These are phyloP conservation scores for Leptomonas pyrrhocoris DNA, from an alignment of 208 protist genomes.

Conservation along the genomic window DNA sequence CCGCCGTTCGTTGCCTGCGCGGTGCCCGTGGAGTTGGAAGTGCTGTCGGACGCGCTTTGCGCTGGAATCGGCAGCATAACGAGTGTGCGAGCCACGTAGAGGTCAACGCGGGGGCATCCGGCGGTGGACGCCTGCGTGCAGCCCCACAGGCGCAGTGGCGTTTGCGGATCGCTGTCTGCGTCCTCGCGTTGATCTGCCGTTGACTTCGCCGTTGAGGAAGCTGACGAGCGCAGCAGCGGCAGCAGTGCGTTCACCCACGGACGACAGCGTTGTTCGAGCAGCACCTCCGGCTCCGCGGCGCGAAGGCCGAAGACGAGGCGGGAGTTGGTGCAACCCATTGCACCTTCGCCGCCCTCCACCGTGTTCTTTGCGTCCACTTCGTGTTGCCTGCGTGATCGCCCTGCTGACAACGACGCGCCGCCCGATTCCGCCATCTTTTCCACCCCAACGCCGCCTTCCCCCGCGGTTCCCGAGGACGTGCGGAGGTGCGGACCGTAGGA, in stretches of 20 bases:
- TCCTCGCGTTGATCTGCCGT: not conserved
- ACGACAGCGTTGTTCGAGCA: conserved; percentile 2
- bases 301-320: conserved; percentile 20
- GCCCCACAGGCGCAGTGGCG: conserved; percentile 20
- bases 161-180: not conserved
- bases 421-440: not conserved
- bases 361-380: no score
- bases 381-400: no score
- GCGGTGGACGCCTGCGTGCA: conserved; percentile 12
- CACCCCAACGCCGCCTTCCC: not conserved
- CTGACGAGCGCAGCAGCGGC: not conserved
- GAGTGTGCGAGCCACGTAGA: conserved; percentile 30
- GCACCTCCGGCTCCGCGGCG: conserved; percentile 3
- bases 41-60: conserved; percentile 14
- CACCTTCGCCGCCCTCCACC: not conserved
- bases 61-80: conserved; percentile 35
- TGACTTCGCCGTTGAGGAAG: not conserved
- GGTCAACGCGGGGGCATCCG: conserved; percentile 23
- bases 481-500: conserved; percentile 16
- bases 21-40: not conserved
- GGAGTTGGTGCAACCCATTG: not conserved
- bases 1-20: not conserved
- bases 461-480: not conserved
- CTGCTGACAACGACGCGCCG: no score
- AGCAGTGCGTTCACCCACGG: conserved; percentile 9